Conservation (phyloP, 345 rosid species). For the Eucalyptus curtisii region DNA sequence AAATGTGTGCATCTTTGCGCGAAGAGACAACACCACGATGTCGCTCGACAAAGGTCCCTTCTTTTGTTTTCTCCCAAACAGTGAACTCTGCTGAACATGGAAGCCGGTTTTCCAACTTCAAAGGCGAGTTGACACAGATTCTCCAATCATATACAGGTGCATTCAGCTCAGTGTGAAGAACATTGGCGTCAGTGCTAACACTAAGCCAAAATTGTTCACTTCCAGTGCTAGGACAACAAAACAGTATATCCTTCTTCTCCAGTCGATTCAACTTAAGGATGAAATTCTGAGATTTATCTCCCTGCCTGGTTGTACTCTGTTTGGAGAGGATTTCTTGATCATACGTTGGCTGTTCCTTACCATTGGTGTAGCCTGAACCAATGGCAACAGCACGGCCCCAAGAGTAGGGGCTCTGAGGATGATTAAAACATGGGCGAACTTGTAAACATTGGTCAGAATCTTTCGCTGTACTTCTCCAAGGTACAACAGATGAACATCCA, state of each 20-base stretch:
- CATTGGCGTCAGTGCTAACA: conserved; percentile 75
- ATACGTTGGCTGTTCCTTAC: conserved; percentile 56
- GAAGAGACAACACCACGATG: conserved; percentile 56
- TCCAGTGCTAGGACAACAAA: conserved; percentile 46
- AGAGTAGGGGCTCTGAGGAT: conserved; percentile 32
- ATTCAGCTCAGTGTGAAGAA: conserved; percentile 87
- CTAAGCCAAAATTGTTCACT: conserved; percentile 83
- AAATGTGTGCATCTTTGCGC: conserved; percentile 46
- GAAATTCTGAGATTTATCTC: conserved; percentile 34
- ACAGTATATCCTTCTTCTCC: conserved; percentile 86
- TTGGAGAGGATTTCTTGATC: conserved; percentile 59
- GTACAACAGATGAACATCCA: conserved; percentile 65
- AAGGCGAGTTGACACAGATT: conserved; percentile 72
- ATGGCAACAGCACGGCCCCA: conserved; percentile 64
- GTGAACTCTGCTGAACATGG: conserved; percentile 85
- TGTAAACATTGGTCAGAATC: conserved; percentile 56
- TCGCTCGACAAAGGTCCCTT: conserved; percentile 59
- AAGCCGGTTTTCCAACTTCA: conserved; percentile 93
- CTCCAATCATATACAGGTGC: conserved; percentile 96
- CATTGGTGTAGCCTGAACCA: conserved; percentile 41
- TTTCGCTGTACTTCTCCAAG: conserved; percentile 73
- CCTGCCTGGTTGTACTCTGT: conserved; percentile 51
- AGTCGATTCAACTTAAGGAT: conserved; percentile 62
- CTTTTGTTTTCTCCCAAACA: conserved; percentile 71
- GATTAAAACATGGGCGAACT: conserved; percentile 55